Percentiles rank a stretch among this genome's conserved stretches.
These are phyloP conservation scores for Diaporthe sp. DNA, from an alignment of 2,329 filamentous ascomycete species.

Conservation along the genomic window DNA sequence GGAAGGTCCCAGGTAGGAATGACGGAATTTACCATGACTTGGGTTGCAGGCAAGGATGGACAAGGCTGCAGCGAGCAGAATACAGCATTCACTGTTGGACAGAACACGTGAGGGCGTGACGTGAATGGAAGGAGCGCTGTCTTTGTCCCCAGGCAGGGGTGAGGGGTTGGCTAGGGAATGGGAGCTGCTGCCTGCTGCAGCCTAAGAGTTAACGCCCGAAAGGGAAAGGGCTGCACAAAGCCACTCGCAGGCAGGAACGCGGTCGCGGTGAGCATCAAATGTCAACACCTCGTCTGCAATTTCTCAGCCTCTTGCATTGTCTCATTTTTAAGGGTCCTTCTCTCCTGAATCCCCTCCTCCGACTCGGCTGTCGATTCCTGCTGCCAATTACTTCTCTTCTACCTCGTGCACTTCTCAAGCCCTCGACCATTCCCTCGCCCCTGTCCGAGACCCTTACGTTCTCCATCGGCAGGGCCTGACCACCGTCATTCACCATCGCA, in stretches of 20 bases:
- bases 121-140: neutral
- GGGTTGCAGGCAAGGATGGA: neutral
- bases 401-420: neutral
- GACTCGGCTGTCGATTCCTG: neutral
- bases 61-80: neutral
- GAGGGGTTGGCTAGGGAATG: neutral
- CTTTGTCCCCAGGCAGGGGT: neutral
- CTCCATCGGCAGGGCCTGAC: neutral
- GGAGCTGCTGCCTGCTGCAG: conserved; percentile 32
- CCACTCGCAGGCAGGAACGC: conserved; percentile 11
- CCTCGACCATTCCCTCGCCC: neutral
- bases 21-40: neutral
- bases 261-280: neutral
- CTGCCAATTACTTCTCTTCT: neutral
- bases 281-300: neutral
- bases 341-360: neutral
- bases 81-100: neutral
- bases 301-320: neutral
- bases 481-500: neutral
- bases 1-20: neutral
- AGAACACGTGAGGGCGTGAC: conserved; percentile 19
- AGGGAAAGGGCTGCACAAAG: conserved; percentile 9
- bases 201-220: conserved; percentile 5
- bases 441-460: neutral
- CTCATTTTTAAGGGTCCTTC: neutral